These are phyloP conservation scores for Nematocida homosporus DNA, from an alignment of 371 early-diverging fungal species.

Conservation along the genomic window DNA sequence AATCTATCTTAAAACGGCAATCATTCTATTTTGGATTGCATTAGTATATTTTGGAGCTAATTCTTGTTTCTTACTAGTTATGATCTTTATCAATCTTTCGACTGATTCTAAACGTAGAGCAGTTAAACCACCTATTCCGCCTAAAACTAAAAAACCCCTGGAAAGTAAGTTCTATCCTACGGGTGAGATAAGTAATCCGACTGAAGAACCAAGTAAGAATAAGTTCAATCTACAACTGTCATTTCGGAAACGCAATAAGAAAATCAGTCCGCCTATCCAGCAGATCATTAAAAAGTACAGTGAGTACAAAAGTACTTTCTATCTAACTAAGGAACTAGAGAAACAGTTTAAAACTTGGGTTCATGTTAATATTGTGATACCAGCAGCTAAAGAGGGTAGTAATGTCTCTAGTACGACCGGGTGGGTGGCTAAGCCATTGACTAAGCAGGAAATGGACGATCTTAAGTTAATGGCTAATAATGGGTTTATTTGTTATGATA, in stretches of 20 bases:
- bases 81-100: not conserved
- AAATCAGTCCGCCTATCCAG: conserved; percentile 7
- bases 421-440: not conserved
- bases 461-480: conserved; percentile 22
- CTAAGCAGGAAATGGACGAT: conserved; percentile 25
- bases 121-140: too few species aligned
- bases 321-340: conserved; percentile 40
- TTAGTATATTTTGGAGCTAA: not conserved
- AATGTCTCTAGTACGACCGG: not conserved
- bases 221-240: conserved; percentile 30
- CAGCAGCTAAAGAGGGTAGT: not conserved
- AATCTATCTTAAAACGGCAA: not conserved
- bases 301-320: conserved; percentile 27
- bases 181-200: not conserved
- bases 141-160: not conserved
- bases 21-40: not conserved
- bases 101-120: too few species aligned
- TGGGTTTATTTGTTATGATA: conserved; percentile 54
- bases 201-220: not conserved
- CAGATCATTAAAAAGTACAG: conserved; percentile 41
- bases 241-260: conserved; percentile 29
- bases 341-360: conserved; percentile 42
- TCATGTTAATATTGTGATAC: conserved; percentile 11
- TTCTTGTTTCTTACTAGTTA: not conserved
- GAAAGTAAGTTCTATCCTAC: not conserved